Conservation (phyloP, 2,329 filamentous ascomycete genomes). For the Bipolaris cookei region DNA sequence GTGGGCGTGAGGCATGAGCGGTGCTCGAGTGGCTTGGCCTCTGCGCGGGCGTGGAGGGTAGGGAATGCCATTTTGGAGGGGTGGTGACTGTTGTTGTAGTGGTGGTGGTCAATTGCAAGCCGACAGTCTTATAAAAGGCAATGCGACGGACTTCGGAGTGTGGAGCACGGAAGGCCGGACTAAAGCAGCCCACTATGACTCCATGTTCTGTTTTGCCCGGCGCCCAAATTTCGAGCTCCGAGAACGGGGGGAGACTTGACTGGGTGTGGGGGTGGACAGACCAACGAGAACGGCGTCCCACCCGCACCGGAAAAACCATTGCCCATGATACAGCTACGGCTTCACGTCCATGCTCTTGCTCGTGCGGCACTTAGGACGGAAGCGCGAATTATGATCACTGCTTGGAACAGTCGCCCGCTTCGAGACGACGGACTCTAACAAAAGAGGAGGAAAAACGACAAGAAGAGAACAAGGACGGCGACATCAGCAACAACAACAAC, state of each 20-base stretch:
- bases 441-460: not conserved
- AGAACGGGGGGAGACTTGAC: constrained; percentile 12
- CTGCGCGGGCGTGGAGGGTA: constrained; percentile 51
- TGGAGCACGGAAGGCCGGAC: constrained; percentile 7
- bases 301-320: constrained; percentile 12
- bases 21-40: constrained; percentile 51
- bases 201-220: constrained; percentile 32
- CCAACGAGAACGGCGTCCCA: not conserved
- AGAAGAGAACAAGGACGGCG: no score
- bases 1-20: constrained; percentile 50
- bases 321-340: not conserved
- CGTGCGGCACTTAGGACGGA: constrained; percentile 2
- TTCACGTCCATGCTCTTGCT: constrained; percentile 10
- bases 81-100: not conserved
- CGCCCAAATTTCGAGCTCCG: constrained; percentile 23
- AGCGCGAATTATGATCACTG: constrained; percentile 27
- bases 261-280: no score
- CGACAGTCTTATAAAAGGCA: constrained; percentile 7
- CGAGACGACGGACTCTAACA: constrained; percentile 2
- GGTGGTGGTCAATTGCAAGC: constrained; percentile 19
- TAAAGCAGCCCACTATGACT: constrained; percentile 31
- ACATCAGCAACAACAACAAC: no score
- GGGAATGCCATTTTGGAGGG: constrained; percentile 41
- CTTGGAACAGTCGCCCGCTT: constrained; percentile 3
- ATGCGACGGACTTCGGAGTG: constrained; percentile 28